These are phyloP conservation scores for Achlya hypogyna DNA, from an alignment of 352 stramenopile genomes.

Conservation along the genomic window DNA sequence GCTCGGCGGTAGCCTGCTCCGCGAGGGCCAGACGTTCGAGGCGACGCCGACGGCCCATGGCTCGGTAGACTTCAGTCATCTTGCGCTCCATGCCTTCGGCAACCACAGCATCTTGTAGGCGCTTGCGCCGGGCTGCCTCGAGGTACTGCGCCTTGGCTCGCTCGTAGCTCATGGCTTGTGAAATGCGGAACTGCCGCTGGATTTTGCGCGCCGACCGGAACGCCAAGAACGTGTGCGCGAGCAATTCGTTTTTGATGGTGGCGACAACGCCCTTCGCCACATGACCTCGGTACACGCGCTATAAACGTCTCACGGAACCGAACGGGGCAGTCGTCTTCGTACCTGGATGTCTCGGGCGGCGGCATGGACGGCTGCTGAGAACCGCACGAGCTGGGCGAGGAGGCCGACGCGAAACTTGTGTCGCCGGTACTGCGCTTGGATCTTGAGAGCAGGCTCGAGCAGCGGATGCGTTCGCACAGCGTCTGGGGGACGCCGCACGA, in stretches of 20 bases:
- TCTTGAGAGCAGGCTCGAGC: not conserved
- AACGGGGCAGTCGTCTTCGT: too few species aligned
- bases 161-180: not conserved
- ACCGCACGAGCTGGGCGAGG: not conserved
- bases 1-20: not conserved
- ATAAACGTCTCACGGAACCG: too few species aligned
- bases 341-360: constrained; percentile 12
- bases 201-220: not conserved
- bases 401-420: not conserved
- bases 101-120: not conserved
- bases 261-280: not conserved
- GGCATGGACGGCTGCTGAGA: not conserved
- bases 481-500: not conserved
- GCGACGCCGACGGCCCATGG: not conserved
- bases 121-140: not conserved
- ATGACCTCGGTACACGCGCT: constrained; percentile 11
- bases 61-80: constrained; percentile 3
- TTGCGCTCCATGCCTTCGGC: not conserved
- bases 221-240: not conserved
- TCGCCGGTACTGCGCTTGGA: constrained; percentile 6
- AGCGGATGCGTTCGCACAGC: not conserved
- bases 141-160: not conserved
- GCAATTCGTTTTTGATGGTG: not conserved
- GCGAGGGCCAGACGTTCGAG: not conserved
- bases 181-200: not conserved